phyloP scores from a whole-genome alignment of 2,329 filamentous ascomycete genomes.

The Aspergillus hortae region DNA sequence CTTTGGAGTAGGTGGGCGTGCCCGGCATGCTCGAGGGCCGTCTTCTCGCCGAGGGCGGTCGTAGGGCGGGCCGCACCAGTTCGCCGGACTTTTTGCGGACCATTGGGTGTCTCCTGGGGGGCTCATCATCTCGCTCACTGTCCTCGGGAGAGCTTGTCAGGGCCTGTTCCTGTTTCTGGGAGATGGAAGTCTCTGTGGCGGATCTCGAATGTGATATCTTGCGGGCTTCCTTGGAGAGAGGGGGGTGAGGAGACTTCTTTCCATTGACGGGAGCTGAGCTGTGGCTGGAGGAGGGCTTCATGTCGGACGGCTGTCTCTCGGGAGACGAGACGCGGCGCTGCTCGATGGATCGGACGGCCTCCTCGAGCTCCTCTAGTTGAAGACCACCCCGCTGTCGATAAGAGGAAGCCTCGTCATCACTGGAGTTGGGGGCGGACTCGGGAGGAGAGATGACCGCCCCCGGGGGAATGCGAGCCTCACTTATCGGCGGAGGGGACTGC shows the following conservation, averaged over 20 bases:
- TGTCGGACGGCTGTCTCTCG: conserved; percentile 20
- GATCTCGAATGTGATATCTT: conserved; percentile 62
- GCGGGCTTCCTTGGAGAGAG: conserved; percentile 53
- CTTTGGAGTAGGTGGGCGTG: conserved; percentile 91
- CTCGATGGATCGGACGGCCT: conserved; percentile 77
- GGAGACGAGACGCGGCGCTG: conserved; percentile 27
- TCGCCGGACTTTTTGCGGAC: conserved; percentile 98
- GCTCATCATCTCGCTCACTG: conserved; percentile 58
- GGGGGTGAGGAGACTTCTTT: conserved; percentile 27
- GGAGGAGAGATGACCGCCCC: conserved; percentile 88
- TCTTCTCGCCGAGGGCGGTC: conserved; percentile 67
- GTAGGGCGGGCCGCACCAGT: conserved; percentile 85
- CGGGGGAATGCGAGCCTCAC: conserved; percentile 71
- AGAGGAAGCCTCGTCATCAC: conserved; percentile 64
- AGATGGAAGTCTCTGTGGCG: conserved; percentile 53
- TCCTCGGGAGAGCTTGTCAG: conserved; percentile 43
- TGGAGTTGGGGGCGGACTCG: conserved; percentile 75
- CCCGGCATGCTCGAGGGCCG: conserved; percentile 96
- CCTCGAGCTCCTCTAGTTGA: conserved; percentile 66
- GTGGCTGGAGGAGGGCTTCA: conserved; percentile 27
- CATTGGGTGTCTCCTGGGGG: conserved; percentile 76
- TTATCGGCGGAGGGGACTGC: conserved; percentile 79
- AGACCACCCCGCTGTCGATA: conserved; percentile 43
- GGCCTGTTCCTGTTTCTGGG: conserved; percentile 41
- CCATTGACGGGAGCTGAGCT: conserved; percentile 16